A percentile compares a stretch with the other conserved stretches of the same genome.
These are phyloP conservation scores for Actinomortierella wolfii DNA, from an alignment of 371 early-diverging fungal genomes.

Conservation along the genomic window DNA sequence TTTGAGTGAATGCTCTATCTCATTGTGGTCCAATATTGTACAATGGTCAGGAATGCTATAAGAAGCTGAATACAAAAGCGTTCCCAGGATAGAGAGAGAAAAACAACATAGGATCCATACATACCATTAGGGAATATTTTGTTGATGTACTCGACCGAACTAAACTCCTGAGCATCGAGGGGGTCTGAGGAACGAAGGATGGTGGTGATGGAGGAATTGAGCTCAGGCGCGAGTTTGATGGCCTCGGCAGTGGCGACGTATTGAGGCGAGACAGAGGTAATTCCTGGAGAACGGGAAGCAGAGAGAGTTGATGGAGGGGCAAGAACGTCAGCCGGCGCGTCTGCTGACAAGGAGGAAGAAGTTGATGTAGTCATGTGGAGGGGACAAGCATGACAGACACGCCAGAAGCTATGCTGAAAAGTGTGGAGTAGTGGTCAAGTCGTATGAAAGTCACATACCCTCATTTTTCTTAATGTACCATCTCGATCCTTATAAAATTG, in stretches of 20 bases:
- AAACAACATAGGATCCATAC: neutral
- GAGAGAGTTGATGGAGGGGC: neutral
- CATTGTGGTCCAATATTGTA: neutral
- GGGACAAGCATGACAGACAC: no score
- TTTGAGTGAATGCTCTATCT: constrained; percentile 73
- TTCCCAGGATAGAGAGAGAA: neutral
- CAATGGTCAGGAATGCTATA: constrained; percentile 1
- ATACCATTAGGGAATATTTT: constrained; percentile 80
- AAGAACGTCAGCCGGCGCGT: neutral
- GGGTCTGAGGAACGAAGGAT: constrained; percentile 64
- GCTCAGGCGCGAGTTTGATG: constrained; percentile 53
- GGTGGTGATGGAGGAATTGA: constrained; percentile 54
- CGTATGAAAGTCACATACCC: no score
- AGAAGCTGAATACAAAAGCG: neutral
- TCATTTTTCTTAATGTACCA: no score
- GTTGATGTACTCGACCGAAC: constrained; percentile 78
- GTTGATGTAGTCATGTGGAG: no score
- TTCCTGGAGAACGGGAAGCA: neutral
- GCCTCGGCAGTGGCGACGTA: constrained; percentile 39
- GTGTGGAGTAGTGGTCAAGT: no score
- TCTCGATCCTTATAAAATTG: no score
- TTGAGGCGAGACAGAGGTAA: constrained; percentile 6
- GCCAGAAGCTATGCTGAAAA: no score
- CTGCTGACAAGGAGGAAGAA: constrained; percentile 8
- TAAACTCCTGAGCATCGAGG: constrained; percentile 74